Evolutionary conservation across 345 rosid genomes (phyloP), one percentile per base, ranked within the genome.

Genomic region (Anastatica hierochuntica): DNA sequence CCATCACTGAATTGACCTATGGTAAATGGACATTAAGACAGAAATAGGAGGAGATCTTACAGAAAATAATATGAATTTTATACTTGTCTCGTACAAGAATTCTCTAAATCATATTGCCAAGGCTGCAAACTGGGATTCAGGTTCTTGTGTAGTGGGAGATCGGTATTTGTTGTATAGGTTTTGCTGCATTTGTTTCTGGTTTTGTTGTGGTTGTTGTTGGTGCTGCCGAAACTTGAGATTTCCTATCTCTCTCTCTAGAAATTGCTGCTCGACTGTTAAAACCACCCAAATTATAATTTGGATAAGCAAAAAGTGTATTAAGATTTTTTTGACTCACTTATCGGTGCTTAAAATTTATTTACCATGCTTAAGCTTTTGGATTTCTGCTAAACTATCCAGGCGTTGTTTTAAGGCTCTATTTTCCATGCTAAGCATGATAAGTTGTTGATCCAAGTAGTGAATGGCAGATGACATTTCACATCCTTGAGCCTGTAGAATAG

Each of bases 231-330:
- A 51, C 13, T 58, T 62, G n/a, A 72, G 56, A 63, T 78, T 76
- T 48, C 77, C 83, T 36, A 82, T 68, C 67, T 85, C 95, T 62
- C 76, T 75, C 66, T 80, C 95, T 67, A 82, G 70, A 44, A 82
- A 76, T 52, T 77, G 79, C 7, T 85, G 95, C 73, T 82, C 90
- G 66, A 79, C 95, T 82, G 73, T 24, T 53, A 18, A 20, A 51
- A 35, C 40, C 49, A 58, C 1, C 50, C 30, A 43, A 14, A 36
- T 26, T 37, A 26, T 8, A 24, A 39, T 3, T 18, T 40, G 4
- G 5, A 33, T 1, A 40, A 10, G 0, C 8, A 35, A 55, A 11
- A 26, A 0, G 49, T 26, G 8, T 19, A 43, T 34, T 14, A 13
- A 12, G n/a, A 5, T 31, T 49, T 26, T 21, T 21, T 21, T 21